Base-by-base conservation (phyloP, 805 yeast species). In the Lachancea kluyveri region DNA sequence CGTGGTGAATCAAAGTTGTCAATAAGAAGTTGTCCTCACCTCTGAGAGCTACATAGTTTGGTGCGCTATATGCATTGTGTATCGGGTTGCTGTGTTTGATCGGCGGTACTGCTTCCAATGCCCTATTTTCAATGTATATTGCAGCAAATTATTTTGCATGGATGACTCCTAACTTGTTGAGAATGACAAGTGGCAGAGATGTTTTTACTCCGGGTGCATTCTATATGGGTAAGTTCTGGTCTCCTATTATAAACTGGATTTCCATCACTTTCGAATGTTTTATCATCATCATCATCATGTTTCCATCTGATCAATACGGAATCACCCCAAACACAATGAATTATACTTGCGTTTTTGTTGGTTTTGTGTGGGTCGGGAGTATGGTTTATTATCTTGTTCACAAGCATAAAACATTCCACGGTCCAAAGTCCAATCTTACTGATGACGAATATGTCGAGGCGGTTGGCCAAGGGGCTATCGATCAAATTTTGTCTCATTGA, bases 191-290 rank as follows among this genome's bases (percentile, higher is more conserved):
- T 11, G 74, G 73, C 25, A 57, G 56, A 31, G 49, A 54, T 3
- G 62, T 68, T 28, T 74, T 74, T 46, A 56, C 43, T 3, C 82
- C 82, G 3, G 87, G 86, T 3, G 70, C 72, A 4, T 78, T 77
- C 50, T 67, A 70, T 47, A 51, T 75, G 29, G 86, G 86, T 18
- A 54, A 57, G 9, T 28, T 49, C 21, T 41, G 57, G 45, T 65
- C 73, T 12, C 64, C 67, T 3, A 43, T 55, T 5, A 52, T 73
- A 21, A 68, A 70, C 26, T 48, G 66, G 51, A 49, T 62, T 17
- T 62, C 80, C 0, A 61, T 61, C 8, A 29, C 54, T 6, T 79
- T 76, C 67, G 64, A 71, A 28, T 35, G 45, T 0, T 77, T 65
- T 43, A 65, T 68, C 31, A 68, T 77, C 15, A 53, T 72, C 15